Conservation (phyloP, 2,329 filamentous ascomycete species). For the Pseudogymnoascus sp. region DNA sequence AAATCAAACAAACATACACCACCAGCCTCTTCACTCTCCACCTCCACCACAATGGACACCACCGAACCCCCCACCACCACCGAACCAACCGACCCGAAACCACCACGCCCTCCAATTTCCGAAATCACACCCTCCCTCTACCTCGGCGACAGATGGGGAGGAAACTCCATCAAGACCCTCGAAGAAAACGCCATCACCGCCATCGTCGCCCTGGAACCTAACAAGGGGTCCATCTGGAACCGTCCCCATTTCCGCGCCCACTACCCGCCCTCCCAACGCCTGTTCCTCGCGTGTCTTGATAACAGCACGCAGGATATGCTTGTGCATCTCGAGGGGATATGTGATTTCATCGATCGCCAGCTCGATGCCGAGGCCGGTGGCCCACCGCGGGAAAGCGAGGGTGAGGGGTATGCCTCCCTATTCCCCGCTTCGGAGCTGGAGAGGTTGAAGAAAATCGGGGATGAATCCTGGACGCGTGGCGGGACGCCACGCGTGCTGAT, state of each 20-base stretch:
- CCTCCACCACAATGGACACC: background rate
- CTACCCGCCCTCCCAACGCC: background rate
- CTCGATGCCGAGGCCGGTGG: background rate
- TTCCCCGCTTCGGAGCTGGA: background rate
- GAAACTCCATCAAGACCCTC: background rate
- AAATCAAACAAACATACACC: background rate
- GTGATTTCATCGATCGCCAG: slow-evolving; percentile 19
- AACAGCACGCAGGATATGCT: slow-evolving; percentile 13
- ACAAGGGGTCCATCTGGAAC: too few species aligned
- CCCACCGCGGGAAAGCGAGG: background rate
- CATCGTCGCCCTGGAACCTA: background rate
- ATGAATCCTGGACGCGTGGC: background rate
- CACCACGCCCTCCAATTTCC: background rate
- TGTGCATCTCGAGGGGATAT: slow-evolving; percentile 10
- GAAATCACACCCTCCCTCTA: background rate
- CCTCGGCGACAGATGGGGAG: background rate
- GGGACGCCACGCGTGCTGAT: slow-evolving; percentile 20
- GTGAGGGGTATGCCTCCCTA: background rate
- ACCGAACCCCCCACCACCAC: background rate
- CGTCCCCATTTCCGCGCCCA: too few species aligned
- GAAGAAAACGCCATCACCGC: background rate
- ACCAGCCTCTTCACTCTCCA: background rate
- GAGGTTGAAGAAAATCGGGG: background rate
- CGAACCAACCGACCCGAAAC: background rate
- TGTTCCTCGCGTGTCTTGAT: slow-evolving; percentile 15